A percentile compares a stretch with the other conserved stretches of the same genome.
phyloP scores from a whole-genome alignment of 768 basidiomycete genomes.

The Tubosaeta sp. region DNA sequence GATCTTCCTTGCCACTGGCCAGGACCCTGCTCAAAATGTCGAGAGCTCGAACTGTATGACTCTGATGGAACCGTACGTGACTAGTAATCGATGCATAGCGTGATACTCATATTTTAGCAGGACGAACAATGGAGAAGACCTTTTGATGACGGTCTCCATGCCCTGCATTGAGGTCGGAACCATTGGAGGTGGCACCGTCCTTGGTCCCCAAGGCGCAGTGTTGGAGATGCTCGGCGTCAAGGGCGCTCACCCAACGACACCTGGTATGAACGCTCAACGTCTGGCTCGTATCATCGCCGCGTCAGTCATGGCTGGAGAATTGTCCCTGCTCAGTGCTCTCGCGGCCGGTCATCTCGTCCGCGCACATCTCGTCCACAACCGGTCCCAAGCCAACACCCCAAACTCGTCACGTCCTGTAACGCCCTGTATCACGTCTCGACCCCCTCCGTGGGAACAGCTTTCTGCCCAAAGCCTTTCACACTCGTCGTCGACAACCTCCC shows the following conservation, averaged over 20 bases:
- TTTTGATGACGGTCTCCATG: constrained; percentile 93
- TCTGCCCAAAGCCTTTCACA: constrained; percentile 26
- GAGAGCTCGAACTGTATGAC: constrained; percentile 99
- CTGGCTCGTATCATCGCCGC: constrained; percentile 89
- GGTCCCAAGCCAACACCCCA: constrained; percentile 79
- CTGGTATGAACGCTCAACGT: constrained; percentile 85
- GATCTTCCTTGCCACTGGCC: constrained; percentile 92
- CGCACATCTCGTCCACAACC: constrained; percentile 90
- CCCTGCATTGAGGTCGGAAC: constrained; percentile 99
- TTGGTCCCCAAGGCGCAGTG: constrained; percentile 84
- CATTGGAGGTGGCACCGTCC: constrained; percentile 92
- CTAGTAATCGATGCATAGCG: constrained; percentile 2
- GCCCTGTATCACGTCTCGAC: constrained; percentile 38
- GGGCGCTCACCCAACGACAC: constrained; percentile 82
- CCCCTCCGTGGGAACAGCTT: constrained; percentile 23
- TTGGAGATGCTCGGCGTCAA: constrained; percentile 92
- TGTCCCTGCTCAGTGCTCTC: constrained; percentile 86
- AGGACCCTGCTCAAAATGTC: constrained; percentile 99
- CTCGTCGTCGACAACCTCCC: constrained; percentile 35
- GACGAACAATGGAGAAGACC: constrained; percentile 82
- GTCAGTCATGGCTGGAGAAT: constrained; percentile 96
- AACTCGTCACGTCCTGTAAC: constrained; percentile 57
- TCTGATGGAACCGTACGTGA: constrained; percentile 90
- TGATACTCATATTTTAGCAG: constrained; percentile 35
- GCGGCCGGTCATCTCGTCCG: constrained; percentile 93